phyloP scores from a whole-genome alignment of 345 rosid genomes.

The Jatropha curcas region DNA sequence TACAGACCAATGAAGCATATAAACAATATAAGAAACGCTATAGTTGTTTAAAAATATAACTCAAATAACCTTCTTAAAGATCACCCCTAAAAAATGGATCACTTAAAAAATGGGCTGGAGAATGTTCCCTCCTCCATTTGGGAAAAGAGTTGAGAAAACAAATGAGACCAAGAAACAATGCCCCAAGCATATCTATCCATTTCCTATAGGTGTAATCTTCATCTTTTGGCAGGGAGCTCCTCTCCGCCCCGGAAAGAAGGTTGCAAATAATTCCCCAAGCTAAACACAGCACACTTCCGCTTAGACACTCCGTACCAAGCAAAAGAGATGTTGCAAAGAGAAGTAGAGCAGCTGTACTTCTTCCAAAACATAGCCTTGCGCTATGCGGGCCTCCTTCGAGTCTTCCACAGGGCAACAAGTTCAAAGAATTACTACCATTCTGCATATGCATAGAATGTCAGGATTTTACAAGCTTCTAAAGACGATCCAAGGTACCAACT shows the following conservation, averaged over 20 bases:
- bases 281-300: constrained; percentile 84
- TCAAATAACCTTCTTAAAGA: constrained; percentile 31
- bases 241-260: constrained; percentile 95
- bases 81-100: constrained; percentile 79
- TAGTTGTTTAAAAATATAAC: too few species aligned
- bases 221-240: constrained; percentile 81
- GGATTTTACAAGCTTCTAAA: too few species aligned
- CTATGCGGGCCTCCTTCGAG: constrained; percentile 96
- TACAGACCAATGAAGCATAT: not conserved
- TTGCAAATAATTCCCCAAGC: constrained; percentile 93
- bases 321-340: constrained; percentile 77
- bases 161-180: constrained; percentile 69
- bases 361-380: constrained; percentile 94
- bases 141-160: constrained; percentile 93
- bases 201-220: constrained; percentile 78
- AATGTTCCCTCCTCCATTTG: constrained; percentile 93
- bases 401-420: constrained; percentile 89
- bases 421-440: constrained; percentile 92
- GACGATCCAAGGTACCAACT: too few species aligned
- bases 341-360: constrained; percentile 69
- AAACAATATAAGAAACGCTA: too few species aligned
- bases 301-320: constrained; percentile 74
- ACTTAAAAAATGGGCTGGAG: constrained; percentile 67
- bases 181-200: constrained; percentile 82
- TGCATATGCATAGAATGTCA: constrained; percentile 25